These are phyloP conservation scores for Pilaira anomala DNA, from an alignment of 192 early-diverging fungal genomes.

Conservation along the genomic window DNA sequence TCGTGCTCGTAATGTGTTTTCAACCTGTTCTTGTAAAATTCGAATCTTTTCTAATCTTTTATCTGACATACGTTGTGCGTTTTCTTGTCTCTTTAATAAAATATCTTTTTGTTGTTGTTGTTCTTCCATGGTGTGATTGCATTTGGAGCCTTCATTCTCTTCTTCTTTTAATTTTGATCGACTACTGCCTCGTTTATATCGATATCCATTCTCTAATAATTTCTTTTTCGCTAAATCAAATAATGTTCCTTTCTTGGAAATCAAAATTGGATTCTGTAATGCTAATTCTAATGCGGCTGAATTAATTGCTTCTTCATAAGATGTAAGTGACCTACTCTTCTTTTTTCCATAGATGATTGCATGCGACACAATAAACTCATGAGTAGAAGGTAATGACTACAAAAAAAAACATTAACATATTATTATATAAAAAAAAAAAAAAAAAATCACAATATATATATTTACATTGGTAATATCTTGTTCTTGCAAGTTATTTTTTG, in stretches of 20 bases:
- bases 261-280: constrained; percentile 40
- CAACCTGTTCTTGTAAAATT: constrained; percentile 32
- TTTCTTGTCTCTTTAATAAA: not conserved
- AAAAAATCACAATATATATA: too few species aligned
- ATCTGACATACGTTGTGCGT: constrained; percentile 28
- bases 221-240: constrained; percentile 51
- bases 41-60: constrained; percentile 35
- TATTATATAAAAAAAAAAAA: not conserved
- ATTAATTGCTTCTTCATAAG: constrained; percentile 55
- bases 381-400: constrained; percentile 21
- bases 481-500: constrained; percentile 28
- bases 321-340: constrained; percentile 44
- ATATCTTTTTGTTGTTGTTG: constrained; percentile 27
- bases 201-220: constrained; percentile 46
- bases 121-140: not conserved
- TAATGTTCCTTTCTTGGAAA: constrained; percentile 44
- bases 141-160: not conserved
- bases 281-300: constrained; percentile 45
- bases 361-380: constrained; percentile 47
- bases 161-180: constrained; percentile 49
- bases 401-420: too few species aligned
- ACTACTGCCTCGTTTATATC: constrained; percentile 54
- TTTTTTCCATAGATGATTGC: constrained; percentile 56
- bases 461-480: constrained; percentile 13
- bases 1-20: constrained; percentile 33